Percentiles rank a stretch among this genome's conserved stretches.
These are phyloP conservation scores for Dioszegia crocea DNA, from an alignment of 768 basidiomycete species.

Conservation along the genomic window DNA sequence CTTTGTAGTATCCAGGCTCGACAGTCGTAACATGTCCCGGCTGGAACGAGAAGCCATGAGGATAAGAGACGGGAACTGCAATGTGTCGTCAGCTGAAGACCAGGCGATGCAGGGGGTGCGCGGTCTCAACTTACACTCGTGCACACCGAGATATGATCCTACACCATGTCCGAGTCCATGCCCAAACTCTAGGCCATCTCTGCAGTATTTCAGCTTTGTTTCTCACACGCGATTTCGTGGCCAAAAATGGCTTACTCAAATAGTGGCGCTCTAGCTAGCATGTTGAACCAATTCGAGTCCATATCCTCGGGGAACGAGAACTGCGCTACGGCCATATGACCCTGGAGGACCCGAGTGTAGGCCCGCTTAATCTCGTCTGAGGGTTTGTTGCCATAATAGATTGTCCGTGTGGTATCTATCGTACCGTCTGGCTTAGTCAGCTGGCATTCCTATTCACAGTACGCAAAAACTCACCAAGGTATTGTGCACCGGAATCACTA, in stretches of 20 bases:
- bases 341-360: slow-evolving; percentile 91
- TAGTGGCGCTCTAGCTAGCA: slow-evolving; percentile 78
- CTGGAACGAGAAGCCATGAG: slow-evolving; percentile 61
- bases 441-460: not conserved
- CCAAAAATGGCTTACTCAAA: slow-evolving; percentile 56
- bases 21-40: slow-evolving; percentile 91
- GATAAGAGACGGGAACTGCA: slow-evolving; percentile 68
- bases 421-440: slow-evolving; percentile 64
- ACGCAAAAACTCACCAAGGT: not conserved
- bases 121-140: slow-evolving; percentile 46
- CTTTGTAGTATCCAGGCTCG: slow-evolving; percentile 85
- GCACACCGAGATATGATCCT: slow-evolving; percentile 46
- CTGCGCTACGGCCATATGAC: slow-evolving; percentile 89
- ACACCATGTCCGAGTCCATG: slow-evolving; percentile 50
- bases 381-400: slow-evolving; percentile 77
- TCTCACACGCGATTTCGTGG: not conserved
- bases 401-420: slow-evolving; percentile 55
- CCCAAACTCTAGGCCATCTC: slow-evolving; percentile 48
- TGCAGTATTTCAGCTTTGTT: slow-evolving; percentile 6
- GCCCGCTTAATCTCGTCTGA: slow-evolving; percentile 74
- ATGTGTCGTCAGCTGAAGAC: not conserved
- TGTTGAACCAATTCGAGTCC: slow-evolving; percentile 74
- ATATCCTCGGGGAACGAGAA: slow-evolving; percentile 89
- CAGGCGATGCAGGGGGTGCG: no score
- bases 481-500: slow-evolving; percentile 68